Evolutionary conservation across 2,329 filamentous ascomycete species (phyloP), one percentile per base, ranked within the genome.

Genomic region (Phialocephala sp.): DNA sequence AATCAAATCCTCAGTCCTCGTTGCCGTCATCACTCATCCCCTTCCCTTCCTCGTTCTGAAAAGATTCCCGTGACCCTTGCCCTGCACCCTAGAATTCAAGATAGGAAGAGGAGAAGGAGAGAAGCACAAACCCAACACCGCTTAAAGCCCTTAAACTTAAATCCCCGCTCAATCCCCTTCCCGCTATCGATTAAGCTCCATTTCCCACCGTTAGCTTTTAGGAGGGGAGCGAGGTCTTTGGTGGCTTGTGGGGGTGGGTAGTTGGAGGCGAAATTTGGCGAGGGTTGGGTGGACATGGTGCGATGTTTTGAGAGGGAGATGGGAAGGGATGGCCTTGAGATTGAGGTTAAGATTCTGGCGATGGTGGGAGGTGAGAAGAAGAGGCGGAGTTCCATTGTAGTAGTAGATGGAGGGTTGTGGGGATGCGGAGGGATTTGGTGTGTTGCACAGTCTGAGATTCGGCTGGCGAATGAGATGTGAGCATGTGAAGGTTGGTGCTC

Each of bases 71-170:
- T 32, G 27, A 32, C 27, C 27, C 27, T 3, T 6, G 3, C 27
- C 27, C 27, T 32, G 6, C 3, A 32, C 27, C 27, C 3, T 32
- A 9, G 43, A 22, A 47, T n/a, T 47, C 18, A 22, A 37, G 14
- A 5, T 18, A 43, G 47, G n/a, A 52, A 63, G 22, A 47, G 22
- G 15, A 50, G 11, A 35, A 35, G 22, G 15, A 45, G 37, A 59
- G 60, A 32, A 41, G 9, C n/a, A 80, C 83, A 67, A 69, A 88
- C 86, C 87, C 88, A 90, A 8, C 86, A 86, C 79, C 87, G 89
- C 41, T 84, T 81, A 75, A 90, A 90, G 1, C 82, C 88, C 78
- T 87, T 88, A 73, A 90, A 90, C 72, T 80, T 85, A 74, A 89
- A 89, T 62, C 78, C 81, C 60, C 87, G 80, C 77, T 89, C 85